These are phyloP conservation scores for Agaricus blazei DNA, from an alignment of 768 basidiomycete species.

Conservation along the genomic window DNA sequence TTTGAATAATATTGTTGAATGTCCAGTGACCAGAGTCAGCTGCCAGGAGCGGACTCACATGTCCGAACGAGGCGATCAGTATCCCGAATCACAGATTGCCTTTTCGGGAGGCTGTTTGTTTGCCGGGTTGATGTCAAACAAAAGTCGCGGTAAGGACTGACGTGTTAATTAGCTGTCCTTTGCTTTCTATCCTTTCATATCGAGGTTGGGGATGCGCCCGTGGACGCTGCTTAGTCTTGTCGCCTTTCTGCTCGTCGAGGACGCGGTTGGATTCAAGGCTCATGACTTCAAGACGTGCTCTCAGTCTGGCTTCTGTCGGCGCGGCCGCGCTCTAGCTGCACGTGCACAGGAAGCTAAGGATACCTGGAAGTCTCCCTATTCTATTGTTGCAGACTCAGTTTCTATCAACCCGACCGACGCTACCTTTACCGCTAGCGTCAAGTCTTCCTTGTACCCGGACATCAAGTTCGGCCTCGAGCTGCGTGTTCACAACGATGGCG, in stretches of 20 bases:
- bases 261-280: conserved; percentile 58
- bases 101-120: background rate
- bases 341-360: conserved; percentile 55
- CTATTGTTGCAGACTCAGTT: conserved; percentile 56
- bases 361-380: conserved; percentile 86
- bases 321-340: conserved; percentile 75
- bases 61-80: too few relatives aligned
- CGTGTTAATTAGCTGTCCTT: conserved; percentile 2
- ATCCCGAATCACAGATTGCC: too few relatives aligned
- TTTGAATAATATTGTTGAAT: too few relatives aligned
- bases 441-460: conserved; percentile 78
- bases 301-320: conserved; percentile 92
- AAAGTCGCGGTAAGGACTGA: background rate
- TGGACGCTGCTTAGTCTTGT: conserved; percentile 30
- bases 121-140: background rate
- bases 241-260: conserved; percentile 28
- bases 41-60: too few relatives aligned
- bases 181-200: background rate
- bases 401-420: conserved; percentile 47
- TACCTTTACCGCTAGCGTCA: conserved; percentile 69
- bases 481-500: conserved; percentile 81
- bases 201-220: conserved; percentile 25
- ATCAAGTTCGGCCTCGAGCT: conserved; percentile 80
- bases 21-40: too few relatives aligned
- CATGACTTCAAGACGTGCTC: conserved; percentile 93